Evolutionary conservation across 805 yeast genomes (phyloP).

Genomic region (Gaillardinia entomophila): DNA sequence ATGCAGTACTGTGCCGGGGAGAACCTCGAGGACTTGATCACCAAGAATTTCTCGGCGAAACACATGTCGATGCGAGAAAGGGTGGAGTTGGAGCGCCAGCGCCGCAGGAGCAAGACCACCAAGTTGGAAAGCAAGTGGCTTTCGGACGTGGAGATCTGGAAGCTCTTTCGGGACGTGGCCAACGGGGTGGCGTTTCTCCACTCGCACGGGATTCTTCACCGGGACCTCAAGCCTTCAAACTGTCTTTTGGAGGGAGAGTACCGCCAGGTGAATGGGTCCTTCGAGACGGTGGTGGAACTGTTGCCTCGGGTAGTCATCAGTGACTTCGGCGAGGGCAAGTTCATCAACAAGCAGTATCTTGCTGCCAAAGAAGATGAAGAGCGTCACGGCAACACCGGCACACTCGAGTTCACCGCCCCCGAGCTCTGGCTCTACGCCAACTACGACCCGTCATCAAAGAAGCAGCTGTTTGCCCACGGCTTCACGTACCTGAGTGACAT

Average conservation of each 20-base stretch:
- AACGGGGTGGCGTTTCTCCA: conserved; percentile 72
- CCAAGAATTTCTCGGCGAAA: conserved; percentile 17
- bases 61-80: conserved; percentile 20
- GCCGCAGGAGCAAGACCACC: conserved; percentile 23
- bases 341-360: conserved; percentile 48
- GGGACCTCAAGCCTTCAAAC: conserved; percentile 87
- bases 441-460: conserved; percentile 11
- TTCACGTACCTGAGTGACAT: conserved; percentile 73
- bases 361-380: conserved; percentile 27
- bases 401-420: conserved; percentile 84
- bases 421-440: conserved; percentile 48
- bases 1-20: conserved; percentile 91
- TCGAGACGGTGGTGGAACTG: conserved; percentile 10
- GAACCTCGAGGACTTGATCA: conserved; percentile 61
- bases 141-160: conserved; percentile 55
- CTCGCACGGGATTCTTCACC: conserved; percentile 68
- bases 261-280: conserved; percentile 4
- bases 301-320: conserved; percentile 75
- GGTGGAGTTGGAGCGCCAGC: conserved; percentile 19
- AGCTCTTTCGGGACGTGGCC: conserved; percentile 61
- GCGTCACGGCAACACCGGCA: conserved; percentile 83
- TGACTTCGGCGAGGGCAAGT: conserved; percentile 86
- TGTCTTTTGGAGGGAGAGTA: conserved; percentile 52
- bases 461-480: conserved; percentile 38
- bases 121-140: conserved; percentile 30